Evolutionary conservation across 2,329 filamentous ascomycete species (phyloP).

Genomic region (Aspergillus novofumigatus): DNA sequence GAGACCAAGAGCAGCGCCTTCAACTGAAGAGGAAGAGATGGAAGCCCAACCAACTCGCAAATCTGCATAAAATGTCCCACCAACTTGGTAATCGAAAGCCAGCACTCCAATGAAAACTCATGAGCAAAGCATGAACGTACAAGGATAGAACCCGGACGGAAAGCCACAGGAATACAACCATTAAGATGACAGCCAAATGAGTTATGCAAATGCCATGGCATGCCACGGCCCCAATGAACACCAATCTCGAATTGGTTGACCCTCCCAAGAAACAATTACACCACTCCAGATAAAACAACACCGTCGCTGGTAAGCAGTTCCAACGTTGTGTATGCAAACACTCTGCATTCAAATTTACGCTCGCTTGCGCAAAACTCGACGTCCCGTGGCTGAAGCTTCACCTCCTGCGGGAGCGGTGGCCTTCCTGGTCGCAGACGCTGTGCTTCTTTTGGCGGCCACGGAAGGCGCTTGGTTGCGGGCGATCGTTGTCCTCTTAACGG

Average conservation of each 20-base stretch:
- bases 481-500: constrained; percentile 27
- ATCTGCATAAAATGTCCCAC: not conserved
- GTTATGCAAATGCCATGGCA: not conserved
- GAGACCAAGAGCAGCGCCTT: not conserved
- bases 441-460: constrained; percentile 32
- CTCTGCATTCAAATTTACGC: constrained; percentile 17
- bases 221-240: not conserved
- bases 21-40: not conserved
- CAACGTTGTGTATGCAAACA: not conserved
- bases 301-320: not conserved
- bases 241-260: not conserved
- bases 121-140: not conserved
- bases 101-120: not conserved
- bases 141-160: not conserved
- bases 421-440: constrained; percentile 30
- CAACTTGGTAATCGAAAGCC: not conserved
- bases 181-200: not conserved
- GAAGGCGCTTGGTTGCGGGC: constrained; percentile 30
- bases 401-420: constrained; percentile 26
- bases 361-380: constrained; percentile 40
- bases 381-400: constrained; percentile 31
- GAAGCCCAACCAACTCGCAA: not conserved
- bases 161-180: not conserved
- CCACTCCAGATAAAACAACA: not conserved
- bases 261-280: not conserved